phyloP scores from a whole-genome alignment of 2,329 filamentous ascomycete species.

The Nakataea oryzae region DNA sequence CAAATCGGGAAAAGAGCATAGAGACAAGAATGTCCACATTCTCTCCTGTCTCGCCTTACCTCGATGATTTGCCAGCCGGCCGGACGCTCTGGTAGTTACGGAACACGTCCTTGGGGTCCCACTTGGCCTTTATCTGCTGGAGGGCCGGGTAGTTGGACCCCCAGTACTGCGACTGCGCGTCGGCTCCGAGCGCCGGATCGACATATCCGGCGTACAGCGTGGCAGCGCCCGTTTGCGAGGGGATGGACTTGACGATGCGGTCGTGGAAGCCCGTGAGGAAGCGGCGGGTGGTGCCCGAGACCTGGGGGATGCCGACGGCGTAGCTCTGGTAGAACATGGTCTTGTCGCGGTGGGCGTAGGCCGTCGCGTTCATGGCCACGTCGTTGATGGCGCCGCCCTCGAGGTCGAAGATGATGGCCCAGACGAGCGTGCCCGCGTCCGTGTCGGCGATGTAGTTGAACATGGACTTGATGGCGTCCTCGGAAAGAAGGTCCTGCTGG shows the following conservation, averaged over 20 bases:
- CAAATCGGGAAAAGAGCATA: not conserved
- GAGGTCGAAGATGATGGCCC: conserved; percentile 54
- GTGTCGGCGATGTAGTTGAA: conserved; percentile 42
- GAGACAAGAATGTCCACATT: not conserved
- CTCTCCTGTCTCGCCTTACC: not conserved
- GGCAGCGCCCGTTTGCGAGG: conserved; percentile 31
- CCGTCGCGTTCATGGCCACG: conserved; percentile 41
- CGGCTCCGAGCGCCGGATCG: conserved; percentile 33
- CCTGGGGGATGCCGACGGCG: conserved; percentile 35
- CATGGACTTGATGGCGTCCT: conserved; percentile 32
- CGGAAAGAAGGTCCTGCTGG: conserved; percentile 33
- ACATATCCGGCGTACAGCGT: conserved; percentile 50
- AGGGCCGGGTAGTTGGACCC: conserved; percentile 36
- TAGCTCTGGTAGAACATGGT: conserved; percentile 55
- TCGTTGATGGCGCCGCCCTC: conserved; percentile 51
- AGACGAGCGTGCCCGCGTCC: conserved; percentile 39
- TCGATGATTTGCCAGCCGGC: not conserved
- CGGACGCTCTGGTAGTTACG: conserved; percentile 46
- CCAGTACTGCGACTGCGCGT: conserved; percentile 43
- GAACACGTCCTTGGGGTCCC: conserved; percentile 45
- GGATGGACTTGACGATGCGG: conserved; percentile 23
- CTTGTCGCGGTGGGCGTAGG: conserved; percentile 54
- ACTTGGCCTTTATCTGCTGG: conserved; percentile 35
- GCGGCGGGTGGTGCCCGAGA: conserved; percentile 32
- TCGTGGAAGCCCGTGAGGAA: conserved; percentile 43